phyloP scores from a whole-genome alignment of 257 asterid genomes.

The Rubia yunnanensis region DNA sequence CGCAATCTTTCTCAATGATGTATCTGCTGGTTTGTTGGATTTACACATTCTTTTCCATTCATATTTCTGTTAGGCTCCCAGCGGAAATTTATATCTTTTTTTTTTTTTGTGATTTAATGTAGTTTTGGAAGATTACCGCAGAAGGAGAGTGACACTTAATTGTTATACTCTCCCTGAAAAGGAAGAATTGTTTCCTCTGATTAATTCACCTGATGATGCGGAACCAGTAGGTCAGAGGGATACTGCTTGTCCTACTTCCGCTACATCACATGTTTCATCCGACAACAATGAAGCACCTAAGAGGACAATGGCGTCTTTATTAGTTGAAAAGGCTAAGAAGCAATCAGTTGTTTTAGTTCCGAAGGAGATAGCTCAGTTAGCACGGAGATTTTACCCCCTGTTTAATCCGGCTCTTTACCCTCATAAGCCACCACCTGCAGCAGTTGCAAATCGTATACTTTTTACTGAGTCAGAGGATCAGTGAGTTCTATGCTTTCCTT shows the following conservation, averaged over 20 bases:
- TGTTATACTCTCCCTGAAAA: constrained; percentile 40
- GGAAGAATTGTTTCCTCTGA: constrained; percentile 73
- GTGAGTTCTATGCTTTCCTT: constrained; percentile 67
- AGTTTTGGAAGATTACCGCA: constrained; percentile 53
- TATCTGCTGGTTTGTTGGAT: constrained; percentile 57
- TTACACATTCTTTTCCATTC: constrained; percentile 11
- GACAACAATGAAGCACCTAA: constrained; percentile 33
- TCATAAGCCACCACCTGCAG: constrained; percentile 76
- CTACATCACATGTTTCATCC: constrained; percentile 25
- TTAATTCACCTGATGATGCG: constrained; percentile 27
- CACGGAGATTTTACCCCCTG: constrained; percentile 71
- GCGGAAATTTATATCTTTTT: background rate
- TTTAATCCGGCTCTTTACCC: constrained; percentile 92
- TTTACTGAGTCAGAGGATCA: constrained; percentile 96
- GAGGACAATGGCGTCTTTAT: constrained; percentile 79
- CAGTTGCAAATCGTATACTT: constrained; percentile 78
- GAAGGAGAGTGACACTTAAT: constrained; percentile 37
- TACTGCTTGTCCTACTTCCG: constrained; percentile 28
- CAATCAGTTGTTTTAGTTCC: constrained; percentile 80
- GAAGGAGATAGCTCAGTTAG: constrained; percentile 69
- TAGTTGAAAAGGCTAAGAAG: constrained; percentile 72
- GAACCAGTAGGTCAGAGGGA: constrained; percentile 35
- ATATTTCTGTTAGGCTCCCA: constrained; percentile 5
- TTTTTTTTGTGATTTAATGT: constrained; percentile 14
- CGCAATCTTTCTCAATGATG: constrained; percentile 63